Conservation (phyloP, 2,329 filamentous ascomycete species). For the Penicillium expansum region DNA sequence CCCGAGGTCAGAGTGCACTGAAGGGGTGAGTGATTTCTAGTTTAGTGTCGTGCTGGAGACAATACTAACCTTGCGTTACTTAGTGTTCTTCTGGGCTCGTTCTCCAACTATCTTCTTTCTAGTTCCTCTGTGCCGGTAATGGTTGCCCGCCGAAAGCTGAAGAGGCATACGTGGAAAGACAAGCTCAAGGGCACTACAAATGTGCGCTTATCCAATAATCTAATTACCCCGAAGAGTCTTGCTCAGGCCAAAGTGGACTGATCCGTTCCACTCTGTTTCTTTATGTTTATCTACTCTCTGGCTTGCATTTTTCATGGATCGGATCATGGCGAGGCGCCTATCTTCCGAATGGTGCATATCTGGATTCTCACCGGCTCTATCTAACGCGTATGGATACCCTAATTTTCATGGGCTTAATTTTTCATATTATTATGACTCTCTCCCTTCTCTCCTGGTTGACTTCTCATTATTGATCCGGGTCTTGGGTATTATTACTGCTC, state of each 20-base stretch:
- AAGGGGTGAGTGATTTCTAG: slow-evolving; percentile 69
- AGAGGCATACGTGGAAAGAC: slow-evolving; percentile 77
- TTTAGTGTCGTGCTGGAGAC: neutral
- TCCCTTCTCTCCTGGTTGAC: neutral
- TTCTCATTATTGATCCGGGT: neutral
- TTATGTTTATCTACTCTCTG: neutral
- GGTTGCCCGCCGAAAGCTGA: slow-evolving; percentile 87
- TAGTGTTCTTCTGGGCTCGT: slow-evolving; percentile 90
- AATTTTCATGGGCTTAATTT: neutral
- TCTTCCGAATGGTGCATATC: neutral
- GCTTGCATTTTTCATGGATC: slow-evolving; percentile 4
- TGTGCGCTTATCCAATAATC: slow-evolving; percentile 75
- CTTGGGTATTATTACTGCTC: neutral
- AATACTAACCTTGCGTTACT: slow-evolving; percentile 48
- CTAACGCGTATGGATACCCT: slow-evolving; percentile 7
- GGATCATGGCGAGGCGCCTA: neutral
- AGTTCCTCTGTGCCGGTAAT: slow-evolving; percentile 97
- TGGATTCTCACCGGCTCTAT: neutral
- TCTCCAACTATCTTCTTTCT: slow-evolving; percentile 95
- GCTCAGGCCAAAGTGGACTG: slow-evolving; percentile 74
- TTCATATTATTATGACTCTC: neutral
- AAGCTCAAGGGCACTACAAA: slow-evolving; percentile 57
- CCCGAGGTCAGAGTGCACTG: slow-evolving; percentile 82
- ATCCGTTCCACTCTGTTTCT: neutral
- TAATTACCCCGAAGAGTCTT: slow-evolving; percentile 67